Evolutionary conservation across 1,139 yeast genomes (phyloP), one percentile per base, ranked within the genome.

Genomic region (Candida mesenterica): DNA sequence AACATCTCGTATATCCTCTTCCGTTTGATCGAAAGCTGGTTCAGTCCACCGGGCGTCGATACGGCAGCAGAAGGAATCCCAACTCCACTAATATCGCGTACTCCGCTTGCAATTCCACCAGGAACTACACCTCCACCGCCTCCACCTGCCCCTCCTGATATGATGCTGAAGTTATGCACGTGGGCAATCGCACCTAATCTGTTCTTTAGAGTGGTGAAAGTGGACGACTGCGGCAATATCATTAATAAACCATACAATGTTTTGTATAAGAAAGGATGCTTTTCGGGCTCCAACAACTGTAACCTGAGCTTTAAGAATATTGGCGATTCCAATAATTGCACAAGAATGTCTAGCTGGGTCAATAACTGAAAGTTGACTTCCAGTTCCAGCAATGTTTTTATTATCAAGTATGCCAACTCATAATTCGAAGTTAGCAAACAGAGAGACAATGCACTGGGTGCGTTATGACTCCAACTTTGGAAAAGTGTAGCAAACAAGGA

Each of bases 221-320:
- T 96, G n/a, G 88, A 77, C 0, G 97, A 87, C 56, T 94, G 99
- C 0, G 99, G 99, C 36, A 94, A 63, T 4, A 94, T 72, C 99
- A 94, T 94, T 40, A 94, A 68, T 32, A 94, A 74, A 1, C 98
- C 98, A 55, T 89, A 94, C 20, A 94, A 71, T 32, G 96, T 85
- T 55, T 89, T 88, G 71, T 84, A 87, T 28, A 94, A 63, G 51
- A 75, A 85, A 0, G 95, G 96, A 53, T 86, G 76, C 48, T 77
- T 79, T 35, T 82, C 88, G 1, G 96, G 97, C 53, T 89, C 96
- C 36, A 94, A 65, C 17, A 94, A 65, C 58, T 92, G 97, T 42
- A 94, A 65, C 43, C 99, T 73, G 43, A 92, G 69, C 50, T 87
- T 82, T 19, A 95, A 82, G 57, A 94, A 92, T 1, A 90, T 90